A percentile compares a stretch with the other conserved stretches of the same genome.
Conservation (phyloP, 2,329 filamentous ascomycete species). For the Teratosphaeria zuluensis region DNA sequence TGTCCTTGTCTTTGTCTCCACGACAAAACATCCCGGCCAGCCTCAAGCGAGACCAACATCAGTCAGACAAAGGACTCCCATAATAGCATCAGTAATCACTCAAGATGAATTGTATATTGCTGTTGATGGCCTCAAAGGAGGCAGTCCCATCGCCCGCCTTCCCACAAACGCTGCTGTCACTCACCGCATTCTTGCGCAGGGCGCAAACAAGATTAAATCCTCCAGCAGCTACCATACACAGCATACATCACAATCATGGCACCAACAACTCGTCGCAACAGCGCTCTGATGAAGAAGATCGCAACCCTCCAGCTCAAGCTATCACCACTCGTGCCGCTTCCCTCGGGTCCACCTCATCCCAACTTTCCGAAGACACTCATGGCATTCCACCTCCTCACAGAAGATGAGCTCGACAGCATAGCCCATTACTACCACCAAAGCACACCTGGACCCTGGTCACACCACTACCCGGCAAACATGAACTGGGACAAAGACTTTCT, state of each 20-base stretch:
- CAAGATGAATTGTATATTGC: not conserved
- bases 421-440: constrained; percentile 66
- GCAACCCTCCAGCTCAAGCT: constrained; percentile 56
- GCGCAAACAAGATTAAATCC: not conserved
- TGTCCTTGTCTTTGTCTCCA: not conserved
- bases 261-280: constrained; percentile 21
- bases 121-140: not conserved
- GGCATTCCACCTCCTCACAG: constrained; percentile 64
- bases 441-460: constrained; percentile 45
- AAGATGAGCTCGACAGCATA: constrained; percentile 58
- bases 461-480: constrained; percentile 59
- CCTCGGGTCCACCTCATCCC: constrained; percentile 53
- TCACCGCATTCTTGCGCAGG: not conserved
- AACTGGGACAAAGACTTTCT: constrained; percentile 45
- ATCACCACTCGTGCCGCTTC: constrained; percentile 50
- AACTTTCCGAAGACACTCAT: constrained; percentile 58
- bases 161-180: not conserved
- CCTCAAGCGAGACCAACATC: not conserved
- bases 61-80: not conserved
- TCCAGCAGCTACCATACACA: not conserved
- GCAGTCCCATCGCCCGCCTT: not conserved
- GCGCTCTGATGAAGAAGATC: constrained; percentile 50
- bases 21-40: not conserved
- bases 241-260: constrained; percentile 14
- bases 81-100: constrained; percentile 1